phyloP scores from a whole-genome alignment of 1,284 basidiomycete genomes.

The Ceratobasidium sp. region DNA sequence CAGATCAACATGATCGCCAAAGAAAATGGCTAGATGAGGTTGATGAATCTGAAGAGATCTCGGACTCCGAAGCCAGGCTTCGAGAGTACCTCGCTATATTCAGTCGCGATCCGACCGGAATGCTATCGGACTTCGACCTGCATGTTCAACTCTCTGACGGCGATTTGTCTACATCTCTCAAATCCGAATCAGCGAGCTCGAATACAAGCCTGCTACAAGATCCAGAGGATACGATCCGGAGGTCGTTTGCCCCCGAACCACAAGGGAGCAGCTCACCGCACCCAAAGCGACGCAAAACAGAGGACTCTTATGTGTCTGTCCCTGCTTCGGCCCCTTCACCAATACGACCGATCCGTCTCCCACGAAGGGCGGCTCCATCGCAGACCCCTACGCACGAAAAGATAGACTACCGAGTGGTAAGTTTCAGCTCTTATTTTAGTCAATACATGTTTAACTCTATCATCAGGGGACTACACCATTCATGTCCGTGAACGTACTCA shows the following conservation, averaged over 20 bases:
- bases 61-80: constrained; percentile 14
- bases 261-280: background rate
- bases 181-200: no score
- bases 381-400: background rate
- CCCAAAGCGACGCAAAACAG: background rate
- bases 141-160: background rate
- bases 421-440: background rate
- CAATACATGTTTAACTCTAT: background rate
- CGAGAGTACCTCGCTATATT: constrained; percentile 2
- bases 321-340: background rate
- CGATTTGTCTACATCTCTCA: background rate
- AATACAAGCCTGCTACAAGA: no score
- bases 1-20: background rate
- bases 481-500: constrained; percentile 22
- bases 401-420: constrained; percentile 37
- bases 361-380: no score
- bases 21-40: background rate
- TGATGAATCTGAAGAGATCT: background rate
- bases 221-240: no score
- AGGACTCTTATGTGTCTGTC: background rate
- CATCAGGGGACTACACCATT: constrained; percentile 23
- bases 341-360: background rate
- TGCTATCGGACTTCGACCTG: constrained; percentile 27
- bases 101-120: constrained; percentile 10
- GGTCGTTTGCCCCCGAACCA: no score